A percentile compares a stretch with the other conserved stretches of the same genome.
Evolutionary conservation across 139 green algal genomes (phyloP).

Genomic region (Micractinium sp.): DNA sequence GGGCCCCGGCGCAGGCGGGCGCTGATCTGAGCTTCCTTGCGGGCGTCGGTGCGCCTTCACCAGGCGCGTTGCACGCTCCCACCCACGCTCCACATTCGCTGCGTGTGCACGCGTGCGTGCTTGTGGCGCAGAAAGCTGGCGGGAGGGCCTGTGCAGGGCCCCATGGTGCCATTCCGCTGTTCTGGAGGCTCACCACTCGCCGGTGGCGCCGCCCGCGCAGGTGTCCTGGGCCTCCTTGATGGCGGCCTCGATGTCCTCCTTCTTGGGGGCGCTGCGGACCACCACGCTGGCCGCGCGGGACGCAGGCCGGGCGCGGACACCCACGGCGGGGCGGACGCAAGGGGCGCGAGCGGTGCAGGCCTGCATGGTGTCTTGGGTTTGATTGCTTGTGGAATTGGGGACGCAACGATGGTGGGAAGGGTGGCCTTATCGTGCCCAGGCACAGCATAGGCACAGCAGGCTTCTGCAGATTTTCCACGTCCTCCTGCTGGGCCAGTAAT

Average conservation of each 20-base stretch:
- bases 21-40: background rate
- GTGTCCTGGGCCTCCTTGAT: conserved; percentile 42
- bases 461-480: too few species aligned
- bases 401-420: background rate
- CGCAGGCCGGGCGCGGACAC: background rate
- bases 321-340: background rate
- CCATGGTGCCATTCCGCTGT: too few species aligned
- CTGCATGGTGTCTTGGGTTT: background rate
- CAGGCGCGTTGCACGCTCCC: too few species aligned
- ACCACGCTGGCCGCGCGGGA: conserved; percentile 1
- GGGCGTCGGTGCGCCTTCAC: too few species aligned
- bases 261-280: conserved; percentile 28
- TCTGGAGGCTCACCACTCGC: conserved; percentile 44
- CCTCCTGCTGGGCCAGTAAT: too few species aligned
- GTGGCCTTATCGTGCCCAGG: background rate
- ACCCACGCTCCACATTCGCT: too few species aligned
- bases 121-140: too few species aligned
- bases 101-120: too few species aligned
- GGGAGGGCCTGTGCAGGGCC: too few species aligned
- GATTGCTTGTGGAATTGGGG: background rate
- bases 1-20: background rate
- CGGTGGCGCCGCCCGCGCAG: conserved; percentile 38
- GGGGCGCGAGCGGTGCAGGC: background rate
- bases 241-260: conserved; percentile 39
- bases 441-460: background rate